Evolutionary conservation across 345 rosid species (phyloP).

Genomic region (Pseudoturritis turrita): DNA sequence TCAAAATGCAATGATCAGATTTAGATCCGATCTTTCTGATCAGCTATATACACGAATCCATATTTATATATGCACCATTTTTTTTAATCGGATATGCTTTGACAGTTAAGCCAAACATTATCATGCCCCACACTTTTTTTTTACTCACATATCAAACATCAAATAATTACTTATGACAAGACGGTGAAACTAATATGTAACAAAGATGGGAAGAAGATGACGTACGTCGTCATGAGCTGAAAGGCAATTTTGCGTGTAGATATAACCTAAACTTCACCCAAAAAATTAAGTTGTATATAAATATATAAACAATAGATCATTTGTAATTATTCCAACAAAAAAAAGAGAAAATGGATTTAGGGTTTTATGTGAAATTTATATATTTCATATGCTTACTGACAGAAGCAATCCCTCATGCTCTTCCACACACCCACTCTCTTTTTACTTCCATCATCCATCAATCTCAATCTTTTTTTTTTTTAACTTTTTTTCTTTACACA

Average conservation of each 20-base stretch:
- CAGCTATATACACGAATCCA: not conserved
- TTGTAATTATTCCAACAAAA: not conserved
- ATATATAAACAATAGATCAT: not conserved
- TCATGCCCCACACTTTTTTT: too few species aligned
- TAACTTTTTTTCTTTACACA: not conserved
- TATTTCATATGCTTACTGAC: constrained; percentile 35
- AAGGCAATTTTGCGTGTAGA: constrained; percentile 29
- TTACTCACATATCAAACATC: constrained; percentile 1
- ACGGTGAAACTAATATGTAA: constrained; percentile 25
- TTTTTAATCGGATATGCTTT: too few species aligned
- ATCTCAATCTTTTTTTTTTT: constrained; percentile 16
- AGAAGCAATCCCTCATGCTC: constrained; percentile 36
- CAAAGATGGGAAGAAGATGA: constrained; percentile 18
- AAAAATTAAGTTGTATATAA: not conserved
- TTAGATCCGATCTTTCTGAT: constrained; percentile 18
- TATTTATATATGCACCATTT: not conserved
- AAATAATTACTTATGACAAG: constrained; percentile 27
- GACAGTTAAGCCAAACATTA: too few species aligned
- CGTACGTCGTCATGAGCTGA: constrained; percentile 28
- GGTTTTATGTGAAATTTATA: constrained; percentile 11
- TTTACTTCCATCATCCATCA: constrained; percentile 30
- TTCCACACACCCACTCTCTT: constrained; percentile 21
- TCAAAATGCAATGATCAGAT: constrained; percentile 17
- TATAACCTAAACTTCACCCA: constrained; percentile 11
- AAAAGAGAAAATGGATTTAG: constrained; percentile 7